Evolutionary conservation across 345 rosid species (phyloP).

Genomic region (Pugionium cornutum): DNA sequence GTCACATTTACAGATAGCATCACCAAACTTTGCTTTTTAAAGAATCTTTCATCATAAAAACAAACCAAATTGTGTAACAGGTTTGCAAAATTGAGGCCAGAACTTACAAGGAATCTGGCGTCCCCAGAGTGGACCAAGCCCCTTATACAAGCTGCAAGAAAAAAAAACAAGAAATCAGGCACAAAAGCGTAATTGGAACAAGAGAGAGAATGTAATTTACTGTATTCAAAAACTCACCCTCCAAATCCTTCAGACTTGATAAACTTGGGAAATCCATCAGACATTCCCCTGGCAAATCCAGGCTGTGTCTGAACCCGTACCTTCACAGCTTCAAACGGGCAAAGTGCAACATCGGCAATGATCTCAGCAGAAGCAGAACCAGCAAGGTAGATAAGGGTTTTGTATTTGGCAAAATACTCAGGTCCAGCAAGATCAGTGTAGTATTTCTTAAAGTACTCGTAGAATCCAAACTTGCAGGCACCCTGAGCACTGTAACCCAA

Average conservation of each 20-base stretch:
- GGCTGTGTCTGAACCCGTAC: slow-evolving; percentile 99
- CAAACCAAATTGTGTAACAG: background rate
- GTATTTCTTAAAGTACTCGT: slow-evolving; percentile 92
- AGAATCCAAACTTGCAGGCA: slow-evolving; percentile 97
- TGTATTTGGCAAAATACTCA: slow-evolving; percentile 74
- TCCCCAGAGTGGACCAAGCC: slow-evolving; percentile 77
- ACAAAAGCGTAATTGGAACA: background rate
- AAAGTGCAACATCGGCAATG: slow-evolving; percentile 87
- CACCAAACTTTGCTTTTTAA: background rate
- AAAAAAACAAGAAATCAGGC: background rate
- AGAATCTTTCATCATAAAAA: background rate
- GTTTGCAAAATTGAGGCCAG: background rate
- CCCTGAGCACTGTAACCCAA: slow-evolving; percentile 99
- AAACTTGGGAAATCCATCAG: slow-evolving; percentile 94
- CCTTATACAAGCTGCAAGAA: slow-evolving; percentile 82
- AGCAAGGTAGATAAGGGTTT: slow-evolving; percentile 95
- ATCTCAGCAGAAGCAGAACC: slow-evolving; percentile 99
- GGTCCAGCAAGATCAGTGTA: slow-evolving; percentile 97
- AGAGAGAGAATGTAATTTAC: slow-evolving; percentile 1
- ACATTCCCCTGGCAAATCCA: slow-evolving; percentile 90
- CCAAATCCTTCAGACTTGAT: slow-evolving; percentile 78
- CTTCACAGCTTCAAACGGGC: slow-evolving; percentile 99
- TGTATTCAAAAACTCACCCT: slow-evolving; percentile 57
- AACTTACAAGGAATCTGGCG: slow-evolving; percentile 99
- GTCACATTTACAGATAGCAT: slow-evolving; percentile 32